phyloP scores from a whole-genome alignment of 1,139 yeast species.

The Hansenula anomala region DNA sequence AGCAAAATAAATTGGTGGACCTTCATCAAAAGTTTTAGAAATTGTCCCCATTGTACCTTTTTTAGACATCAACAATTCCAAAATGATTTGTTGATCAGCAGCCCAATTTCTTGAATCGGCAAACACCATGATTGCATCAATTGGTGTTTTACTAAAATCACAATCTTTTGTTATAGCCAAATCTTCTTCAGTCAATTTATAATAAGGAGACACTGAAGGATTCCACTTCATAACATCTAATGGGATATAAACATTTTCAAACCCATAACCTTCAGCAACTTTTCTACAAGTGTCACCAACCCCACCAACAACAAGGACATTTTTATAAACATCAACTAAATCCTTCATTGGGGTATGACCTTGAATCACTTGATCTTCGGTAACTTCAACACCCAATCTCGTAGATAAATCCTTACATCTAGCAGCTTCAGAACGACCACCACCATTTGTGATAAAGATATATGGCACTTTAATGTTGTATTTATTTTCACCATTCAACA shows the following conservation, averaged over 20 bases:
- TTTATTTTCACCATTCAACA: constrained; percentile 72
- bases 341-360: constrained; percentile 91
- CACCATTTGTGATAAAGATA: constrained; percentile 84
- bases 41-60: constrained; percentile 81
- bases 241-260: constrained; percentile 72
- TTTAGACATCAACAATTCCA: constrained; percentile 69
- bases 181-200: constrained; percentile 71
- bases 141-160: constrained; percentile 58
- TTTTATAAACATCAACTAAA: constrained; percentile 57
- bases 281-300: constrained; percentile 76
- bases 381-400: constrained; percentile 54
- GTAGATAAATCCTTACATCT: constrained; percentile 65
- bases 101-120: constrained; percentile 90
- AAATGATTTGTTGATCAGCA: constrained; percentile 81
- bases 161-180: constrained; percentile 46
- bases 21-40: constrained; percentile 64
- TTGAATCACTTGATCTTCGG: constrained; percentile 76
- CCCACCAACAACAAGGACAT: constrained; percentile 82
- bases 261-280: constrained; percentile 75
- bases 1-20: constrained; percentile 79
- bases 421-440: constrained; percentile 74
- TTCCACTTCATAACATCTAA: constrained; percentile 79
- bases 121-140: constrained; percentile 73
- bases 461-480: constrained; percentile 81
- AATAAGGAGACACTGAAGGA: constrained; percentile 79